A percentile compares a stretch with the other conserved stretches of the same genome.
Evolutionary conservation across 148 eudicot genomes (phyloP).

Genomic region (Camellia lanceoleosa): DNA sequence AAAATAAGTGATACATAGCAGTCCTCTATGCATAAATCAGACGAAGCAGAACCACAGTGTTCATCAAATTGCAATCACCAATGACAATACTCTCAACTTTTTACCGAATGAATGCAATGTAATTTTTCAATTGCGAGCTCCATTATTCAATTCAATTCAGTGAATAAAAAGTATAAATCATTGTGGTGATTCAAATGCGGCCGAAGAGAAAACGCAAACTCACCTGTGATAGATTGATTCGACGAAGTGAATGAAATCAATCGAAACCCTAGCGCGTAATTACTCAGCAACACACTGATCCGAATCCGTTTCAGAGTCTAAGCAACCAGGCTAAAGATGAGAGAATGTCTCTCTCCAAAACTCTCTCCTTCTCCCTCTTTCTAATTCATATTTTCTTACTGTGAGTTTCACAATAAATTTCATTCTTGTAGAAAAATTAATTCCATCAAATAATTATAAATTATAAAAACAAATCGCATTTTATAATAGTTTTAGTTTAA

Average conservation of each 20-base stretch:
- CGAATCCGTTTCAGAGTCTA: neutral
- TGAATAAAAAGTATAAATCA: neutral
- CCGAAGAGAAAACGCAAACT: neutral
- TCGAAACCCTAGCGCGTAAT: neutral
- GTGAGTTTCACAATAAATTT: no score
- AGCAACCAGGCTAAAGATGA: neutral
- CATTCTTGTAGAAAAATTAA: no score
- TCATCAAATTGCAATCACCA: no score
- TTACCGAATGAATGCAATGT: no score
- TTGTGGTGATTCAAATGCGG: neutral
- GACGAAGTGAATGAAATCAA: neutral
- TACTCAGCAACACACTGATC: neutral
- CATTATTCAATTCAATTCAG: neutral
- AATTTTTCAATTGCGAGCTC: neutral
- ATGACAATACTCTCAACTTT: no score
- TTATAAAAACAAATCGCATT: no score
- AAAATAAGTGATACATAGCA: no score
- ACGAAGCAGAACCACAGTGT: no score
- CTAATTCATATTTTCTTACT: no score
- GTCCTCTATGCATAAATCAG: no score
- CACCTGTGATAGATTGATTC: constrained; percentile 1
- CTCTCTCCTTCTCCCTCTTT: neutral
- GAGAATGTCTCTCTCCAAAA: constrained; percentile 1
- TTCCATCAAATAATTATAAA: no score
- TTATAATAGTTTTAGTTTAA: no score